These are phyloP conservation scores for Yamadazyma friedrichii DNA, from an alignment of 1,139 yeast species.

Conservation along the genomic window DNA sequence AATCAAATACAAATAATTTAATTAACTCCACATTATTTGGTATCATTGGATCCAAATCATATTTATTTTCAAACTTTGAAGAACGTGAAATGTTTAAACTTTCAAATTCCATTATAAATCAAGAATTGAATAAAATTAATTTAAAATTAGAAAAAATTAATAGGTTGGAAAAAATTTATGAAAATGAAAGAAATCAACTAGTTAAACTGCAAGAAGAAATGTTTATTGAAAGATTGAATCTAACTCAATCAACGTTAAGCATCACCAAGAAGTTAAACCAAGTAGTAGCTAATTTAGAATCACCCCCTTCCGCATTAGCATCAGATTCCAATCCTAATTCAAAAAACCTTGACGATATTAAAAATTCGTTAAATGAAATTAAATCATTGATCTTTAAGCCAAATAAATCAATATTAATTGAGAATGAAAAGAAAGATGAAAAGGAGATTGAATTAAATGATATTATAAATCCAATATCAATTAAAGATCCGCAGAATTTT, in stretches of 20 bases:
- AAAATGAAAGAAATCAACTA: constrained; percentile 71
- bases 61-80: constrained; percentile 77
- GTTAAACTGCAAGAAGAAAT: constrained; percentile 80
- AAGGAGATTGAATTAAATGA: constrained; percentile 28
- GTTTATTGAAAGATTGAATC: constrained; percentile 73
- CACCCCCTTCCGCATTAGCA: background rate
- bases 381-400: constrained; percentile 53
- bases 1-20: constrained; percentile 27
- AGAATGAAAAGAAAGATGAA: constrained; percentile 16
- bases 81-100: constrained; percentile 74
- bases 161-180: constrained; percentile 75
- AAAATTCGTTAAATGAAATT: constrained; percentile 41
- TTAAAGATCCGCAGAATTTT: constrained; percentile 80
- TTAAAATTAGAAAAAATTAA: constrained; percentile 69
- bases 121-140: constrained; percentile 73
- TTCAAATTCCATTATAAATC: constrained; percentile 60
- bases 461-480: constrained; percentile 63
- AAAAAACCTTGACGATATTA: constrained; percentile 10
- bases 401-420: constrained; percentile 31
- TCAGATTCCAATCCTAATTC: background rate
- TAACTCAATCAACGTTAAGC: constrained; percentile 58
- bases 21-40: constrained; percentile 61
- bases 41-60: constrained; percentile 77
- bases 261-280: constrained; percentile 49
- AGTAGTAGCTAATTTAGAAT: constrained; percentile 24